Base-by-base conservation (phyloP, 768 basidiomycete genomes). In the Chalciporus pseudorubinellus region DNA sequence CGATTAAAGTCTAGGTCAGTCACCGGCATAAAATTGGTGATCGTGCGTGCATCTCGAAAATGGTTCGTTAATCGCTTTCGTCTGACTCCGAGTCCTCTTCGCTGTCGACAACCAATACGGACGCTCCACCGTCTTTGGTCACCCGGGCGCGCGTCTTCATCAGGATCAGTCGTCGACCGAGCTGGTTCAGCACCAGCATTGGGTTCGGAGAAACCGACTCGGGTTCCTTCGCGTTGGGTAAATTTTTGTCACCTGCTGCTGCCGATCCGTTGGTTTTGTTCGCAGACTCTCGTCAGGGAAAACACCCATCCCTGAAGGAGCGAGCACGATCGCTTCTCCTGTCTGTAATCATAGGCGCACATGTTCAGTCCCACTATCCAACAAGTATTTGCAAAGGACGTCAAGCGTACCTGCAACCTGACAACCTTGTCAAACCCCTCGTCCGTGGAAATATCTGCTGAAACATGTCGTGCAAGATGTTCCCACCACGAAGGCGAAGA, bases 401-500 rank as follows among this genome's bases (percentile, higher is more conserved):
- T 24, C 7, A 3, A 7, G 24, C 67, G 48, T 51, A 85, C 85
- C 75, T 83, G 74, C 11, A 87, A 65, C 43, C 63, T 77, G 13
- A 84, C 83, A 9, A 87, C 78, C 40, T 75, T 72, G 55, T 85
- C 79, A 52, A 87, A 85, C 0, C 77, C 82, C 26, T 83, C 79
- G 1, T 70, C 74, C 4, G 67, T 69, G 1, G 76, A 74, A 53
- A 85, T 74, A 52, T 84, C 77, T 0, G 82, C 79, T 0, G 83
- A 79, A 16, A 87, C 80, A 58, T 86, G 84, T 14, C 79, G 75
- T 10, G 75, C 67, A 3, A 88, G 62, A 53, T 87, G 83, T 0
- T 80, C 74, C 80, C 84, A 84, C 86, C 86, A 87, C 0, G 81
- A 72, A 0, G 83, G 82, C 0, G 86, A 87, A 1, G 84, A 84